These are phyloP conservation scores for Camelina neglecta DNA, from an alignment of 345 rosid species.

Conservation along the genomic window DNA sequence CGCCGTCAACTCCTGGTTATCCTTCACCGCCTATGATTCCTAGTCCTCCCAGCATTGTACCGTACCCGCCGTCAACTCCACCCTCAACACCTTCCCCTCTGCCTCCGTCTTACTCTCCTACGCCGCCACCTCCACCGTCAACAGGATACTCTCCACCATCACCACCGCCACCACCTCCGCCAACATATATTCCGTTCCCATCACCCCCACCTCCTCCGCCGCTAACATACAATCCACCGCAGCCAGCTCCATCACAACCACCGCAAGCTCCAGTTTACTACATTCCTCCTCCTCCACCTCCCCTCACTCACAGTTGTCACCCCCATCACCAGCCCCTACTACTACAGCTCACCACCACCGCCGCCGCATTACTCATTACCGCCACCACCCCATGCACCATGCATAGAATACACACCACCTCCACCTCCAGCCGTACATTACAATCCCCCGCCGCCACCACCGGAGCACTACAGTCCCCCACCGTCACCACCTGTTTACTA, in stretches of 20 bases:
- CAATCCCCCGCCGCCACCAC: constrained; percentile 62
- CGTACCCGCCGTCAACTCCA: constrained; percentile 49
- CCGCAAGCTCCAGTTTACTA: constrained; percentile 44
- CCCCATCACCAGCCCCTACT: constrained; percentile 47
- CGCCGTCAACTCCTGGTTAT: constrained; percentile 50
- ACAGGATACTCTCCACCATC: constrained; percentile 34
- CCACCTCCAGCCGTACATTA: constrained; percentile 44
- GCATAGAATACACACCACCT: constrained; percentile 31
- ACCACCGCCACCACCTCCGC: constrained; percentile 39
- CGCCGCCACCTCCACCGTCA: constrained; percentile 47
- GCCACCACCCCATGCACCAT: constrained; percentile 46
- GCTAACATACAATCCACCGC: constrained; percentile 11
- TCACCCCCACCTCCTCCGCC: constrained; percentile 45
- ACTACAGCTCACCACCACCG: constrained; percentile 55
- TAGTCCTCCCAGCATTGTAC: constrained; percentile 57
- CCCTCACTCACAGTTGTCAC: constrained; percentile 46
- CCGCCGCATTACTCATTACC: constrained; percentile 54
- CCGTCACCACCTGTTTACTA: constrained; percentile 45
- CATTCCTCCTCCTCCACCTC: constrained; percentile 43
- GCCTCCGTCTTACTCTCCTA: constrained; percentile 46
- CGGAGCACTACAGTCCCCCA: constrained; percentile 55
- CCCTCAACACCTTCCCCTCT: constrained; percentile 51
- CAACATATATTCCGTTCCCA: constrained; percentile 33
- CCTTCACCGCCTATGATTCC: constrained; percentile 42
- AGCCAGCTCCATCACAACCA: constrained; percentile 26